Base-by-base conservation (phyloP, 805 yeast genomes). In the Lachancea cidri region DNA sequence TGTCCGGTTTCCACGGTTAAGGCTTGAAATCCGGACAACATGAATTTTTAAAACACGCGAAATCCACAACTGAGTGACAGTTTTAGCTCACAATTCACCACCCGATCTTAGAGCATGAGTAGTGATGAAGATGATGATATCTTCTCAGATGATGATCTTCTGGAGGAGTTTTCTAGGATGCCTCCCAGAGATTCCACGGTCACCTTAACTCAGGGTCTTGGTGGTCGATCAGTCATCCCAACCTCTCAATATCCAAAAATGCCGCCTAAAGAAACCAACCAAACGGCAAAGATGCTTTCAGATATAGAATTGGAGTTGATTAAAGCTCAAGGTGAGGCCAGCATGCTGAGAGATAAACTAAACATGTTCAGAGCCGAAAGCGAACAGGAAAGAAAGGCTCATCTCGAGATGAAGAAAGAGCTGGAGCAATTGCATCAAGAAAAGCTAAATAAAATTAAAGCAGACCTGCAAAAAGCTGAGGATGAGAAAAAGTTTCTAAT, bases 301-400 rank as follows among this genome's bases (percentile, higher is more conserved):
- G 22, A 17, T 17, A 27, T 24, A 5, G 36, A 35, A 35, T 54
- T 39, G 35, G 65, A 65, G 31, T 47, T 79, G n/a, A 69, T 67
- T 41, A 64, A 71, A 27, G 82, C 86, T 4, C 76, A 75, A 41
- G 97, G 97, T 2, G 96, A 89, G 54, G 79, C 85, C 29, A 80
- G 93, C 11, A 80, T 88, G 27, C 67, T 89, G 14, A 68, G 94
- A 41, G 77, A 81, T 7, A 86, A 80, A 50, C 63, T 84, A 16
- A 64, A 71, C 16, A 71, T 73, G 32, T 46, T 75, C 3, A 74
- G 73, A 38, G 55, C 54, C 18, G 68, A 65, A 36, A 65, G 65
- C 32, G 64, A 64, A 4, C 60, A 58, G 1, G 79, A 75, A 47
- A 53, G 65, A 18, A 45, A 52, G 24, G 44, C 42, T 5, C 63